phyloP scores from a whole-genome alignment of 1,284 basidiomycete species.

The Papiliotrema terrestris region DNA sequence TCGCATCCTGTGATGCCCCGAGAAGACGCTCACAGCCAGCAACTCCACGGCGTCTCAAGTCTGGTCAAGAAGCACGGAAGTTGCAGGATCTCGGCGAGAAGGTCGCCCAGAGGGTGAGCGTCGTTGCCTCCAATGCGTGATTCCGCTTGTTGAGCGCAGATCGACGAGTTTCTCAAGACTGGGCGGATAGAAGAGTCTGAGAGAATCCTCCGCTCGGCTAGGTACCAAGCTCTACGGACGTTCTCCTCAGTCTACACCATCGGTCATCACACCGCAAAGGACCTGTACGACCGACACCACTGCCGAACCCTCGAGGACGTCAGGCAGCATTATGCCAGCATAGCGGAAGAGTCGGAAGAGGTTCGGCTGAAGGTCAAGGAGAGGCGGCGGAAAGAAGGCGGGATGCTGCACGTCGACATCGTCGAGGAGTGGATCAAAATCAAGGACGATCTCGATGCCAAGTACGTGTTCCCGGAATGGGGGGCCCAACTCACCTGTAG shows the following conservation, averaged over 20 bases:
- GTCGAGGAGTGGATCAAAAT: constrained; percentile 44
- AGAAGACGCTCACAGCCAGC: constrained; percentile 17
- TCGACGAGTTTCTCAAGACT: constrained; percentile 44
- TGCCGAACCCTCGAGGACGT: constrained; percentile 45
- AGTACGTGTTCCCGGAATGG: constrained; percentile 17
- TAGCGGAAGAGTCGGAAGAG: constrained; percentile 25
- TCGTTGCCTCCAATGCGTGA: not conserved
- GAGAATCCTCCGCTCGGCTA: constrained; percentile 29
- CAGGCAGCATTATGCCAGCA: constrained; percentile 27
- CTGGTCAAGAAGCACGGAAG: constrained; percentile 41
- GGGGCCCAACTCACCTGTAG: constrained; percentile 10
- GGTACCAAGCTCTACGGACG: constrained; percentile 30
- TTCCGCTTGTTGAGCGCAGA: constrained; percentile 20
- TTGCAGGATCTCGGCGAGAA: constrained; percentile 45
- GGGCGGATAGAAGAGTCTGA: constrained; percentile 38
- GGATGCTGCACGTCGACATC: constrained; percentile 45
- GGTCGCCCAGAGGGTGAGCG: constrained; percentile 39
- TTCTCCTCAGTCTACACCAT: constrained; percentile 47
- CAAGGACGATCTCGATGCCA: constrained; percentile 38
- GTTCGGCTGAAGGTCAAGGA: constrained; percentile 28
- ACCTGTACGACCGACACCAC: constrained; percentile 37
- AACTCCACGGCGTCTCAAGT: constrained; percentile 39
- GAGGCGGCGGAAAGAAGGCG: constrained; percentile 31
- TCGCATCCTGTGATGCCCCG: not conserved
- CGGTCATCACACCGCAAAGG: constrained; percentile 37